Base-by-base conservation (phyloP, 495 filamentous ascomycete species). In the Neurospora tetrasperma region DNA sequence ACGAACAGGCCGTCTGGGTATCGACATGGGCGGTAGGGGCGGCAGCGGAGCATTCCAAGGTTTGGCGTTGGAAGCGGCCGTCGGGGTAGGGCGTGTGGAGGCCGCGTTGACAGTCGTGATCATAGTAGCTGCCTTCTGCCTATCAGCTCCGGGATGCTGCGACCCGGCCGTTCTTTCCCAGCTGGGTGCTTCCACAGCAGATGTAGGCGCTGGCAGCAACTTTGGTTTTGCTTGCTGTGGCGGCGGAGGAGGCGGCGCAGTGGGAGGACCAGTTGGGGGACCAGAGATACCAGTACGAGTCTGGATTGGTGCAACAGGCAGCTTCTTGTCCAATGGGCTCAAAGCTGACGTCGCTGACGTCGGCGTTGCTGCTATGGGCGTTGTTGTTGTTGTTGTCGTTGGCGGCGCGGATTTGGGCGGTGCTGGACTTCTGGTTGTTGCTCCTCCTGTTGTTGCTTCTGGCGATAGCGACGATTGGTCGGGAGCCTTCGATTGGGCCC, bases 1-100 rank as follows among this genome's bases (percentile, higher is more conserved):
- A 69, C 75, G 76, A 59, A 81, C 76, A 48, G 81, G 79, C 46
- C 78, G 77, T 31, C 79, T 75, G 39, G 78, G 75, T 31, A 81
- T 80, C 48, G 76, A 70, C 75, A 77, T 78, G 11, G 70, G 74
- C 69, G 76, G 76, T 7, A 78, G 72, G 6, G 79, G 78, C 43
- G 79, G 80, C 4, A 79, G 75, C n/a, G 79, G 79, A 41, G 77
- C 78, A 66, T 75, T 48, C 38, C 76, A 71, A 39, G 76, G 74
- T 62, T 71, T 76, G 35, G 68, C 62, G 18, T 46, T 68, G 54
- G 75, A 23, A 71, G 75, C 71, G 69, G 69, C 41, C 42, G 27
- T 44, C 77, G 75, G n/a, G 75, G 78, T 18, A 78, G 76, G 20
- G 77, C 77, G 20, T 69, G 72, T 3, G 78, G 77, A 71, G 73